Evolutionary conservation across 495 filamentous ascomycete species (phyloP).

Genomic region (Aspergillus heteromorphus): DNA sequence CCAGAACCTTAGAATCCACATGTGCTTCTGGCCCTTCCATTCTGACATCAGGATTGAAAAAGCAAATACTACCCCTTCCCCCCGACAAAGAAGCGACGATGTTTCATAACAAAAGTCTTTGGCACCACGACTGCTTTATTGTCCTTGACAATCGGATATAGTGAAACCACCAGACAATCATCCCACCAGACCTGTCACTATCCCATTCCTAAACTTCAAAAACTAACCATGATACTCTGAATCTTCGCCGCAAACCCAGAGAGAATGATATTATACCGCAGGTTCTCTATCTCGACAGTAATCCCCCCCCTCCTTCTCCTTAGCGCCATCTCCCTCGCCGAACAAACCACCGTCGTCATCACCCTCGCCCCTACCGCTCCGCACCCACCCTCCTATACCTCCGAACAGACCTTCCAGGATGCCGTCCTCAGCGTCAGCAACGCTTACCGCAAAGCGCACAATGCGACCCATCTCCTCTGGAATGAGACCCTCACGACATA

Average conservation of each 20-base stretch:
- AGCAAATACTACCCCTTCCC: neutral
- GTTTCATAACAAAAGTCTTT: neutral
- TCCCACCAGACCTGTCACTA: neutral
- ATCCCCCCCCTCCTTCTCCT: conserved; percentile 2
- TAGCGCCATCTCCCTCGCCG: conserved; percentile 4
- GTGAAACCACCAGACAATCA: neutral
- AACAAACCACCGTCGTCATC: conserved; percentile 13
- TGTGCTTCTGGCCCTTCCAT: neutral
- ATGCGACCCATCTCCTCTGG: conserved; percentile 57
- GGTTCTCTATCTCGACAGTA: neutral
- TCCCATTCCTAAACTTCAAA: no score
- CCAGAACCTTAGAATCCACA: neutral
- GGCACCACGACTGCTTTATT: neutral
- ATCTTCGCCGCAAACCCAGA: no score
- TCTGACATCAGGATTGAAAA: neutral
- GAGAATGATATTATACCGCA: neutral
- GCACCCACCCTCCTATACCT: conserved; percentile 43
- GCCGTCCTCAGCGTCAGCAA: conserved; percentile 64
- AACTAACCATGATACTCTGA: no score
- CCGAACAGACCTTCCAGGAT: conserved; percentile 44
- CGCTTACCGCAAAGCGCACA: conserved; percentile 58
- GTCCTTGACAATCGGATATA: neutral
- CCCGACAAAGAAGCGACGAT: neutral
- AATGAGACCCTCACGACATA: conserved; percentile 57
- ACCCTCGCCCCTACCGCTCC: conserved; percentile 26